Percentiles rank a stretch among this genome's conserved stretches.
Evolutionary conservation across 2,329 filamentous ascomycete species (phyloP).

Genomic region (Colletotrichum graminicola): DNA sequence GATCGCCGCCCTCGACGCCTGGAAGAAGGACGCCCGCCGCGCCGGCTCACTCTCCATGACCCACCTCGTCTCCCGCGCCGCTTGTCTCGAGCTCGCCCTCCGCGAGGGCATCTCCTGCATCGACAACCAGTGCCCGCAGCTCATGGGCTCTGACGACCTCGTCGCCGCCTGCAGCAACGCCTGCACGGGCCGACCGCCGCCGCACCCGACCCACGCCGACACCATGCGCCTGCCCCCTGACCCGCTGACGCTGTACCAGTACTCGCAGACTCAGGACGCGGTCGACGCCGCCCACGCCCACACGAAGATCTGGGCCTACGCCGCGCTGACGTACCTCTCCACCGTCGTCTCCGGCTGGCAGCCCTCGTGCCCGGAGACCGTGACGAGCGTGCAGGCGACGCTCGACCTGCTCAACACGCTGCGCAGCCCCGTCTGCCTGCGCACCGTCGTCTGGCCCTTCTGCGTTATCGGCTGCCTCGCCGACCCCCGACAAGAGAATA

Average conservation of each 20-base stretch:
- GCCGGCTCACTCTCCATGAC: slow-evolving; percentile 58
- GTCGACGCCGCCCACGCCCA: slow-evolving; percentile 37
- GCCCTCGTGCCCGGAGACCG: slow-evolving; percentile 58
- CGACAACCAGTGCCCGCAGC: slow-evolving; percentile 42
- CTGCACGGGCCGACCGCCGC: slow-evolving; percentile 40
- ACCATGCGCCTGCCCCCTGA: slow-evolving; percentile 33
- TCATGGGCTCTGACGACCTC: slow-evolving; percentile 26
- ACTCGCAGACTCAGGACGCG: slow-evolving; percentile 22
- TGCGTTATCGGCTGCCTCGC: slow-evolving; percentile 58
- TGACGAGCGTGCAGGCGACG: slow-evolving; percentile 48
- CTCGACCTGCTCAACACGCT: slow-evolving; percentile 52
- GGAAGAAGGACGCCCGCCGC: slow-evolving; percentile 63
- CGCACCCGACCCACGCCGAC: slow-evolving; percentile 44
- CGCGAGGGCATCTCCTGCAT: slow-evolving; percentile 43
- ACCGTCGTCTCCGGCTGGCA: slow-evolving; percentile 66
- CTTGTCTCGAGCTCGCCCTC: slow-evolving; percentile 37
- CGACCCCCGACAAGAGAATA: slow-evolving; percentile 54
- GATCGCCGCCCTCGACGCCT: slow-evolving; percentile 65
- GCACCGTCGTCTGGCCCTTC: slow-evolving; percentile 56
- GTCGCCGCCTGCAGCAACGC: slow-evolving; percentile 3
- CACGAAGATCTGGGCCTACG: slow-evolving; percentile 61
- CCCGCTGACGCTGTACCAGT: slow-evolving; percentile 34
- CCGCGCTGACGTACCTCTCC: slow-evolving; percentile 60
- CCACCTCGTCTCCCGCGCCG: slow-evolving; percentile 55
- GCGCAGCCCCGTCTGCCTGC: slow-evolving; percentile 53